Evolutionary conservation across 116 monocot genomes (phyloP), one percentile per base, ranked within the genome.

Genomic region (Iris pallida): DNA sequence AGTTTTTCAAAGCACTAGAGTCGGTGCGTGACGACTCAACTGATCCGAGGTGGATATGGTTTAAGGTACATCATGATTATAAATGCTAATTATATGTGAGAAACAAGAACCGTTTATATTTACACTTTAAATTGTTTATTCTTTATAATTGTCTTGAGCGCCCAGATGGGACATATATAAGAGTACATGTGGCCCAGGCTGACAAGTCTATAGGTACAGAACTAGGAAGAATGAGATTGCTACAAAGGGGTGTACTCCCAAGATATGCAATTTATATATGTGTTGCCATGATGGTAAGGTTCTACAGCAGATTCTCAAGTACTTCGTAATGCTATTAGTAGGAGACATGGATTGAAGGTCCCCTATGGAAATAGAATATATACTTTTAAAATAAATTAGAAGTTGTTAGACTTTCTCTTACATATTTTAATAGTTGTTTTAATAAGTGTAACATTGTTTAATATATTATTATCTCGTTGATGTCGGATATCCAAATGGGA

Each of bases 221-320:
- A 70, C 5, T 43, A 57, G 70, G 44, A 70, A 59, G 43, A n/a
- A 12, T 58, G 57, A 58, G 19, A 58, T 70, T 20, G 20, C 19
- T 4, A 70, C 70, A 4, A 70, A 58, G 20, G 18, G 4, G 59
- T 70, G 2, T 57, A 17, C 19, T 45, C 57, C 2, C 19, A 44
- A 59, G 8, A 59, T 45, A 59, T 70, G 69, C 20, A 59, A 45
- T 70, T 58, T 47, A 70, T 70, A 49, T 59, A 48, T 46, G 45
- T 59, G 4, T 40, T 70, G 15, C 47, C 60, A 17, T 2, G 20
- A 1, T 70, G 58, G 60, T 30, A 70, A 19, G 60, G 59, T 7
- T 70, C 20, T 48, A 13, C 59, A 17, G 11, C 8, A 17, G 70
- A 70, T 60, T 30, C 30, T 12, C 3, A 14, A 59, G 70, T 70